phyloP scores from a whole-genome alignment of 345 rosid species.

The Limnanthes douglasii region DNA sequence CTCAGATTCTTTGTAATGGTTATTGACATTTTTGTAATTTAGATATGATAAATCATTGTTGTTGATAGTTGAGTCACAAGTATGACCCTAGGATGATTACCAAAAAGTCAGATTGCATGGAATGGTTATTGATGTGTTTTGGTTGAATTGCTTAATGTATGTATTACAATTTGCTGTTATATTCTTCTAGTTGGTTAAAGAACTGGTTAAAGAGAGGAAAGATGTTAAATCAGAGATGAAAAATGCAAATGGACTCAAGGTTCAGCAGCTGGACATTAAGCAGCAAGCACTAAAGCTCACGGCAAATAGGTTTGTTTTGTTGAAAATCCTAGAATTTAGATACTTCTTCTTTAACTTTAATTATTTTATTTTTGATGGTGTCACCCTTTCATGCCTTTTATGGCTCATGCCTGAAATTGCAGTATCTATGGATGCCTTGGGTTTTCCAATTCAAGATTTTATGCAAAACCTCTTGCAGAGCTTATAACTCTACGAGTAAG shows the following conservation, averaged over 20 bases:
- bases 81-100: too few species aligned
- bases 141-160: constrained; percentile 46
- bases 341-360: too few species aligned
- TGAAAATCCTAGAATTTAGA: background rate
- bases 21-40: constrained; percentile 55
- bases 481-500: constrained; percentile 82
- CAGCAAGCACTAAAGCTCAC: constrained; percentile 98
- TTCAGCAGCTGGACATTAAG: constrained; percentile 87
- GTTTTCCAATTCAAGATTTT: constrained; percentile 93
- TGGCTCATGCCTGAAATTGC: constrained; percentile 13
- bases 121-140: too few species aligned
- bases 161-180: constrained; percentile 18
- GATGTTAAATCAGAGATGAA: constrained; percentile 77
- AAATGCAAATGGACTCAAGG: constrained; percentile 61
- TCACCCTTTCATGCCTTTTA: background rate
- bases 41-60: too few species aligned
- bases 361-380: constrained; percentile 4
- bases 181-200: constrained; percentile 61
- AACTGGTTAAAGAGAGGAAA: constrained; percentile 79
- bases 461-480: constrained; percentile 97
- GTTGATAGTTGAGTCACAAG: too few species aligned
- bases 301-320: constrained; percentile 61
- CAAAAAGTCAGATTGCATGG: too few species aligned
- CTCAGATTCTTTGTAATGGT: constrained; percentile 28
- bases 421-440: constrained; percentile 99